phyloP scores from a whole-genome alignment of 2,329 filamentous ascomycete species.

The Diaporthe ampelina region DNA sequence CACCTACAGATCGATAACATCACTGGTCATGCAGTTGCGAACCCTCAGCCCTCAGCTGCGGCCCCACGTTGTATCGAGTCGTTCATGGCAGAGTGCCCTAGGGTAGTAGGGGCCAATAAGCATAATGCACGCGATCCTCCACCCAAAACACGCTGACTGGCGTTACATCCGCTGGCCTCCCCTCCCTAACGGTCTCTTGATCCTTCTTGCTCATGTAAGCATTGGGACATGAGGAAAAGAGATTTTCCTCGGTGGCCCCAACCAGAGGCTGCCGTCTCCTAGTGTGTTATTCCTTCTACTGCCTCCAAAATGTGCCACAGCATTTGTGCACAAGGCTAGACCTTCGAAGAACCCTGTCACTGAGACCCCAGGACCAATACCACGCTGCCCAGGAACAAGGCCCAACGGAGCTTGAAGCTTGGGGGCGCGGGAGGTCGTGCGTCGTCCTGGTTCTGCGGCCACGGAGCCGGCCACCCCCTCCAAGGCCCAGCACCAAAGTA shows the following conservation, averaged over 20 bases:
- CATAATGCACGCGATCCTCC: conserved; percentile 28
- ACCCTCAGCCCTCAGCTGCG: not conserved
- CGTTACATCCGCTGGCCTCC: not conserved
- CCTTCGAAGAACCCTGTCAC: not conserved
- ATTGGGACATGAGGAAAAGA: not conserved
- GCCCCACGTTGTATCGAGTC: conserved; percentile 26
- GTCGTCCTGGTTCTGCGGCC: conserved; percentile 16
- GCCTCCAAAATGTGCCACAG: not conserved
- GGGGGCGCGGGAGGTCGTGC: conserved; percentile 29
- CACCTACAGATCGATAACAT: not conserved
- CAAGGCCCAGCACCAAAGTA: not conserved
- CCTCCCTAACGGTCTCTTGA: not conserved
- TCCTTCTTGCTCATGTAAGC: conserved; percentile 24
- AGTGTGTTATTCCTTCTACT: too few relatives aligned
- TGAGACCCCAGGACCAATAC: conserved; percentile 17
- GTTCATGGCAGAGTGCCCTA: conserved; percentile 6
- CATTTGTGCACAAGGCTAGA: not conserved
- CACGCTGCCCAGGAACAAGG: conserved; percentile 32
- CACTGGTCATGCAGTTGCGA: not conserved
- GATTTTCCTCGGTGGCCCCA: not conserved
- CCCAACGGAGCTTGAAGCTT: conserved; percentile 16
- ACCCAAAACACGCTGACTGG: conserved; percentile 8
- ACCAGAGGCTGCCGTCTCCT: not conserved
- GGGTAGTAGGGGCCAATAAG: conserved; percentile 9
- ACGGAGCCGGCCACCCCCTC: conserved; percentile 22